phyloP scores from a whole-genome alignment of 306 rosid genomes.

The Cicer pinnatifidum region DNA sequence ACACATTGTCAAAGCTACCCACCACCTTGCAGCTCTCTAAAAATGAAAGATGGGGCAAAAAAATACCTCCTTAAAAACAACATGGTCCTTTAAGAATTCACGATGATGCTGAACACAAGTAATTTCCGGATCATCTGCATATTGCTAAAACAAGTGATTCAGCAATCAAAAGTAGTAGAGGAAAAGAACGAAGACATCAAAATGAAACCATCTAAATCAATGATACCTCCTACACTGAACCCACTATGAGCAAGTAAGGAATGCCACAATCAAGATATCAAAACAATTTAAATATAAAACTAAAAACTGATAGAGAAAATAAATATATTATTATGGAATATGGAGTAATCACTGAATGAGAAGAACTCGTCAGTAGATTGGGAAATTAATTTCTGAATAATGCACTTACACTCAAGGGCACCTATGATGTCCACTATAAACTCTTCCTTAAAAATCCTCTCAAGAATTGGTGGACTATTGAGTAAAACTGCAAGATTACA shows the following conservation, averaged over 20 bases:
- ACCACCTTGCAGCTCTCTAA: conserved; percentile 22
- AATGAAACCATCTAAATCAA: conserved; percentile 33
- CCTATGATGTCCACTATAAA: conserved; percentile 87
- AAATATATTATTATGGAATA: not conserved
- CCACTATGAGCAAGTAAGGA: conserved; percentile 7
- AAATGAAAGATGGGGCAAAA: conserved; percentile 21
- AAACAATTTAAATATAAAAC: not conserved
- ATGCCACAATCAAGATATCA: conserved; percentile 17
- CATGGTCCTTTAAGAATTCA: conserved; percentile 80
- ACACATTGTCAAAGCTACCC: conserved; percentile 24
- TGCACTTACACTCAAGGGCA: conserved; percentile 86
- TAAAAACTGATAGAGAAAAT: not conserved
- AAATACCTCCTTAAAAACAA: conserved; percentile 90
- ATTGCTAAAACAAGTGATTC: conserved; percentile 36
- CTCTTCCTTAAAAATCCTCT: conserved; percentile 85
- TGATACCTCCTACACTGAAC: conserved; percentile 16
- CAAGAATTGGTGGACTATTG: conserved; percentile 79
- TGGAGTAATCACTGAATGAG: not conserved
- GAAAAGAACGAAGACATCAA: conserved; percentile 31
- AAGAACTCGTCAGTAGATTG: not conserved
- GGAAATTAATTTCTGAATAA: conserved; percentile 30
- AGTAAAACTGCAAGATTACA: conserved; percentile 73
- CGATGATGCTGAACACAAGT: conserved; percentile 74
- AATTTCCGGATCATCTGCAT: conserved; percentile 90
- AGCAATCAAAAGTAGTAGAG: conserved; percentile 33